Conservation (phyloP, 202 grass and related monocot genomes). For the Tripidium arundinaceum region DNA sequence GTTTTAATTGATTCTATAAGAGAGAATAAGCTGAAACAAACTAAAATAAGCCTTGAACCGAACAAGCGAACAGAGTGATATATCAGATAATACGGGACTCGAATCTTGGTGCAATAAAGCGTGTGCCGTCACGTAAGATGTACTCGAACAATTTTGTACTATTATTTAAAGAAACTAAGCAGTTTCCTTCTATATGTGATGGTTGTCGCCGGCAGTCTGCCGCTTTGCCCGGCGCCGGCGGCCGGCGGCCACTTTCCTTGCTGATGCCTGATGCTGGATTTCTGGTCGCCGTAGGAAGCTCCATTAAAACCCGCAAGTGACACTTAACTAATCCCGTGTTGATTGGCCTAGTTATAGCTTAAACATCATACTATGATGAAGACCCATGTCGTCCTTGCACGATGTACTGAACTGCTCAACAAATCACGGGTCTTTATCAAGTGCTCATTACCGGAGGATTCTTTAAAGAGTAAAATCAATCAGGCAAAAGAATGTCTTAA, state of each 20-base stretch:
- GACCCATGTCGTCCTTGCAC: constrained; percentile 2
- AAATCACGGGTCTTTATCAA: background rate
- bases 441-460: background rate
- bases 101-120: background rate
- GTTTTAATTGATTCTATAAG: too few relatives aligned
- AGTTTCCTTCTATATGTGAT: background rate
- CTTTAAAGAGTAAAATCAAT: background rate
- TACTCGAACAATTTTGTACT: background rate
- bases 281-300: background rate
- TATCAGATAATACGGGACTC: background rate
- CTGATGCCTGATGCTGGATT: constrained; percentile 10
- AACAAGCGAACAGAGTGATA: too few relatives aligned
- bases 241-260: background rate
- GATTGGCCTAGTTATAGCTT: background rate
- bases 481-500: background rate
- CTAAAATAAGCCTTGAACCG: too few relatives aligned
- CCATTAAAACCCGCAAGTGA: constrained; percentile 10
- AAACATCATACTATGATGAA: background rate
- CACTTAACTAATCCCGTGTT: background rate
- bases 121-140: background rate
- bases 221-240: background rate
- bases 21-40: too few relatives aligned
- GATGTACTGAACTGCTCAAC: background rate
- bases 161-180: background rate
- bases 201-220: background rate